Conservation (phyloP, 768 basidiomycete species). For the Auriscalpium orientale region DNA sequence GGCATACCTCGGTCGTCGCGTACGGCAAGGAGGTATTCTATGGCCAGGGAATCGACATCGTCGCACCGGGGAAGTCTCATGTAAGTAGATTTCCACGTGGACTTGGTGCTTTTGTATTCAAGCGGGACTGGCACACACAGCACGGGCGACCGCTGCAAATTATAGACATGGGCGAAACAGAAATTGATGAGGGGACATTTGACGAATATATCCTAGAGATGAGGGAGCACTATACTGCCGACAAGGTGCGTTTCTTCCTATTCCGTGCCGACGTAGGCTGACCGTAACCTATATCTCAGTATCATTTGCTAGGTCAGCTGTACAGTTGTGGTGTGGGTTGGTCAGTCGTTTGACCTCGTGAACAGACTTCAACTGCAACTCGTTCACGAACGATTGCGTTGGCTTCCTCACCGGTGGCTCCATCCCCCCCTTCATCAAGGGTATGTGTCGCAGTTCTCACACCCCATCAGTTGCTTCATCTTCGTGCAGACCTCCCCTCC, state of each 20-base stretch:
- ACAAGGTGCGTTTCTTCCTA: conserved; percentile 51
- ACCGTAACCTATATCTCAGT: conserved; percentile 36
- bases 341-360: background rate
- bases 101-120: background rate
- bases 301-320: conserved; percentile 69
- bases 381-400: conserved; percentile 83
- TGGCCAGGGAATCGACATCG: conserved; percentile 74
- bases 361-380: conserved; percentile 90
- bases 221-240: conserved; percentile 76
- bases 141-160: conserved; percentile 68
- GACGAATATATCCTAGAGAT: conserved; percentile 75
- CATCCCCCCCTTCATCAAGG: conserved; percentile 78
- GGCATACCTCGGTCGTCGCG: conserved; percentile 91
- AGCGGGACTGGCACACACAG: conserved; percentile 26
- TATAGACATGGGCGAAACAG: conserved; percentile 71
- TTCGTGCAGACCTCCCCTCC: conserved; percentile 53
- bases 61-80: conserved; percentile 74
- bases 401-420: conserved; percentile 81
- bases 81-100: conserved; percentile 34
- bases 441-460: conserved; percentile 30
- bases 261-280: background rate
- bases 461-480: background rate
- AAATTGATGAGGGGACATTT: conserved; percentile 79
- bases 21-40: conserved; percentile 86
- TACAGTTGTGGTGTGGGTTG: background rate